These are phyloP conservation scores for Aspergillus sp. DNA, from an alignment of 2,329 filamentous ascomycete genomes.

Conservation along the genomic window DNA sequence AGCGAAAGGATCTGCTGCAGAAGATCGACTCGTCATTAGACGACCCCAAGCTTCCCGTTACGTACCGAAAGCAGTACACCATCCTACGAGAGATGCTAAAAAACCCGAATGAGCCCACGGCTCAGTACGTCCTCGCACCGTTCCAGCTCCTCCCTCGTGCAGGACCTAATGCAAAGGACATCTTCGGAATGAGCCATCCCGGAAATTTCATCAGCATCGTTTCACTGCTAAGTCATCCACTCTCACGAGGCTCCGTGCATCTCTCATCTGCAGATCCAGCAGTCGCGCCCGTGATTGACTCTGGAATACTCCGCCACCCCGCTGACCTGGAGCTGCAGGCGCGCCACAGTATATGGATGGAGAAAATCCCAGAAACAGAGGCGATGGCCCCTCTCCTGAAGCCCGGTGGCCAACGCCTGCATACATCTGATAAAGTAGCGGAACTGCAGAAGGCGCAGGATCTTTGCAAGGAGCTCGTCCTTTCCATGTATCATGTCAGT, in stretches of 20 bases:
- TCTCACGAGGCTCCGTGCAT: slow-evolving; percentile 38
- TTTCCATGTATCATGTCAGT: slow-evolving; percentile 6
- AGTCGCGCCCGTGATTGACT: slow-evolving; percentile 41
- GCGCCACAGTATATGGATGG: slow-evolving; percentile 34
- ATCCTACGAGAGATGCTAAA: slow-evolving; percentile 13
- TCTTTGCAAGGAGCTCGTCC: slow-evolving; percentile 19
- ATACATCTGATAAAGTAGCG: slow-evolving; percentile 5
- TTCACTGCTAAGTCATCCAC: slow-evolving; percentile 27
- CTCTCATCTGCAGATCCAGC: slow-evolving; percentile 38
- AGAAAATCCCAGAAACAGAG: slow-evolving; percentile 30
- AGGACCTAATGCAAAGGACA: slow-evolving; percentile 6
- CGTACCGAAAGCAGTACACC: not conserved
- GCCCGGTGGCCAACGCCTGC: slow-evolving; percentile 23
- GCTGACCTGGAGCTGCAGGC: slow-evolving; percentile 44
- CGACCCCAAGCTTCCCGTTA: not conserved
- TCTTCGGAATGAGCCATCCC: slow-evolving; percentile 17
- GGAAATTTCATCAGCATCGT: slow-evolving; percentile 22
- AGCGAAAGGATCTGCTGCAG: slow-evolving; percentile 8
- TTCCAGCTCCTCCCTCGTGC: slow-evolving; percentile 18
- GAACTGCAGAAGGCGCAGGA: slow-evolving; percentile 16
- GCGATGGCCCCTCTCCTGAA: slow-evolving; percentile 36
- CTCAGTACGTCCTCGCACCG: slow-evolving; percentile 22
- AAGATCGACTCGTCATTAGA: not conserved
- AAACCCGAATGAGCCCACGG: slow-evolving; percentile 16
- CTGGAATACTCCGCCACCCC: slow-evolving; percentile 45